These are phyloP conservation scores for Glomus cerebriforme DNA, from an alignment of 192 early-diverging fungal genomes.

Conservation along the genomic window DNA sequence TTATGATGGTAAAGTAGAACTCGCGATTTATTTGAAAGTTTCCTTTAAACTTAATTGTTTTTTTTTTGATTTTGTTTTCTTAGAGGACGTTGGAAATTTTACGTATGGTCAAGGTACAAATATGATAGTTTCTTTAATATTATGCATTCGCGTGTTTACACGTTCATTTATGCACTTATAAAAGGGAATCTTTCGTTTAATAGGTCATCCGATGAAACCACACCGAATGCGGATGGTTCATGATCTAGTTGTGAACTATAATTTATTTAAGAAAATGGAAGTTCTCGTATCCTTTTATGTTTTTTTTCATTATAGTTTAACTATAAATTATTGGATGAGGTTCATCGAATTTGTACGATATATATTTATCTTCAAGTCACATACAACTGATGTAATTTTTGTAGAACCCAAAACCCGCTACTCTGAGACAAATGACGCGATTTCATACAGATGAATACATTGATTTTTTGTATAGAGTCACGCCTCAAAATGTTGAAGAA, in stretches of 20 bases:
- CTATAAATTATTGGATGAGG: neutral
- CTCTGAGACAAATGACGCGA: conserved; percentile 82
- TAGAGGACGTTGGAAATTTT: conserved; percentile 74
- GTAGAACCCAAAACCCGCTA: conserved; percentile 68
- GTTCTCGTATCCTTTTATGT: conserved; percentile 49
- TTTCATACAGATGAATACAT: conserved; percentile 96
- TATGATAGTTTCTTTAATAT: neutral
- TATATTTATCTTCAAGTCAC: neutral
- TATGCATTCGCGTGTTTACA: neutral
- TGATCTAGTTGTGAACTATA: conserved; percentile 90
- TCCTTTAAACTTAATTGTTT: neutral
- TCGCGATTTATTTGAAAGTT: neutral
- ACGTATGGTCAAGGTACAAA: conserved; percentile 79
- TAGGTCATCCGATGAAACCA: conserved; percentile 97
- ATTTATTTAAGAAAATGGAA: conserved; percentile 91
- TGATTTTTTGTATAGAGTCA: conserved; percentile 78
- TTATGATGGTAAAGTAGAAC: conserved; percentile 56
- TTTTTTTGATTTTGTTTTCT: neutral
- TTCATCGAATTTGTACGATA: neutral
- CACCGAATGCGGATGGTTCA: conserved; percentile 92
- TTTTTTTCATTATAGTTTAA: neutral
- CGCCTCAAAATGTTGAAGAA: conserved; percentile 74
- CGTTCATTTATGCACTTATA: neutral
- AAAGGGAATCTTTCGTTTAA: neutral
- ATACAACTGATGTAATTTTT: neutral